Conservation (phyloP, 2,329 filamentous ascomycete species). For the Apiospora phragmitis region DNA sequence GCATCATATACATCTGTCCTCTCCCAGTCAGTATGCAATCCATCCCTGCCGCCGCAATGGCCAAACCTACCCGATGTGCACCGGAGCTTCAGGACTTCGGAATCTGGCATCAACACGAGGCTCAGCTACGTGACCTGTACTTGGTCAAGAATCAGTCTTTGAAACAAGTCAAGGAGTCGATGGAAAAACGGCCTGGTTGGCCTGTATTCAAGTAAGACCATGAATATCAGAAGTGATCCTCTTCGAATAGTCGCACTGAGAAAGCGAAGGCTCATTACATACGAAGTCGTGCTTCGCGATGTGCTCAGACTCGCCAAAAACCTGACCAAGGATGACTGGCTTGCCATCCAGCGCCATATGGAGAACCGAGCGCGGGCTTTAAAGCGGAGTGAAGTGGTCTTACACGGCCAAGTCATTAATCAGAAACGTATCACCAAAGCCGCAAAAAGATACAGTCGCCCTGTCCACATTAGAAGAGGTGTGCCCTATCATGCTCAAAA, state of each 20-base stretch:
- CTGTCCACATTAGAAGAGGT: not conserved
- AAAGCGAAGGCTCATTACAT: not conserved
- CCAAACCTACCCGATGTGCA: not conserved
- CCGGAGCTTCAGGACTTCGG: not conserved
- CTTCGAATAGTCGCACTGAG: not conserved
- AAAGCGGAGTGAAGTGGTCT: not conserved
- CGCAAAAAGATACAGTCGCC: not conserved
- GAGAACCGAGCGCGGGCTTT: not conserved
- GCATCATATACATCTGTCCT: not conserved
- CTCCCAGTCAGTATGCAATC: not conserved
- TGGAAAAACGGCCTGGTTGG: not conserved
- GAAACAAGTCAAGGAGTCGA: not conserved
- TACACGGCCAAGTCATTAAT: not conserved
- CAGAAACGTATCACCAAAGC: not conserved
- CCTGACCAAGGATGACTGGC: not conserved
- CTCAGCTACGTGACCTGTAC: not conserved
- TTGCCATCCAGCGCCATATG: not conserved
- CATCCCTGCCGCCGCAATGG: not conserved
- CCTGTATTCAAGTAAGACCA: not conserved
- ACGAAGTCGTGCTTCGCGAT: slow-evolving; percentile 1
- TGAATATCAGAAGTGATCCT: not conserved
- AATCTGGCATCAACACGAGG: not conserved
- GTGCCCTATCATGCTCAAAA: not conserved
- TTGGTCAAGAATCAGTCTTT: not conserved
- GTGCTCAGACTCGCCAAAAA: not conserved